phyloP scores from a whole-genome alignment of 331 rosid species.

The Acacia concinna region DNA sequence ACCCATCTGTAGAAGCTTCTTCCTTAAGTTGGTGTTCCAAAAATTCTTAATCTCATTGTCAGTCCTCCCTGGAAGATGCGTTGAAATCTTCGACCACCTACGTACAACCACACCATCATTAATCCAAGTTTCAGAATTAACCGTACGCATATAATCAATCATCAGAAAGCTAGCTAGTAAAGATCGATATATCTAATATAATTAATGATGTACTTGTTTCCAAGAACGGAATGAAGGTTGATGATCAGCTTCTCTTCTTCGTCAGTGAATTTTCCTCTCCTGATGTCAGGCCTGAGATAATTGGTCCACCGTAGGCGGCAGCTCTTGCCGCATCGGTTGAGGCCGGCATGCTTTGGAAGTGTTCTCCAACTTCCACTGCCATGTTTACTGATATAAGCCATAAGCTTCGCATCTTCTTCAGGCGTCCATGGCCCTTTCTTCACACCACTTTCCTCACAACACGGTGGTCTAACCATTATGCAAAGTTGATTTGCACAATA shows the following conservation, averaged over 20 bases:
- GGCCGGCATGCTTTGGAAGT: conserved; percentile 76
- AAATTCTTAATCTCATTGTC: conserved; percentile 84
- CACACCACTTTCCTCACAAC: conserved; percentile 58
- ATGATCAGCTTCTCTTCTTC: conserved; percentile 75
- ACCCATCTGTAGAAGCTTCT: conserved; percentile 78
- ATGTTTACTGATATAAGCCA: conserved; percentile 51
- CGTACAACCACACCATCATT: not conserved
- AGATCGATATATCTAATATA: not conserved
- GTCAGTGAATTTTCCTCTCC: conserved; percentile 79
- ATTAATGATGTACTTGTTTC: conserved; percentile 55
- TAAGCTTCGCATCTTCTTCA: conserved; percentile 77
- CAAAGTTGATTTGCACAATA: not conserved
- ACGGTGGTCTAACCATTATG: conserved; percentile 74
- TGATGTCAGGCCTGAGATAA: conserved; percentile 86
- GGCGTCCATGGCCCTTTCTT: conserved; percentile 97
- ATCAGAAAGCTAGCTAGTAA: not conserved
- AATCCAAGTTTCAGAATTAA: not conserved
- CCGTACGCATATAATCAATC: not conserved
- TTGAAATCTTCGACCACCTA: conserved; percentile 93
- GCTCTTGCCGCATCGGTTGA: conserved; percentile 89
- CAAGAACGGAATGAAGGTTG: conserved; percentile 79
- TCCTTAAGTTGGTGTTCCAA: conserved; percentile 83
- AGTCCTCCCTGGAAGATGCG: conserved; percentile 79
- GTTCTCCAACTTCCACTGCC: conserved; percentile 87
- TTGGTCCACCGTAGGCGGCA: conserved; percentile 90